Evolutionary conservation across 1,284 basidiomycete genomes (phyloP).

Genomic region (Cryptococcus maquisensis): DNA sequence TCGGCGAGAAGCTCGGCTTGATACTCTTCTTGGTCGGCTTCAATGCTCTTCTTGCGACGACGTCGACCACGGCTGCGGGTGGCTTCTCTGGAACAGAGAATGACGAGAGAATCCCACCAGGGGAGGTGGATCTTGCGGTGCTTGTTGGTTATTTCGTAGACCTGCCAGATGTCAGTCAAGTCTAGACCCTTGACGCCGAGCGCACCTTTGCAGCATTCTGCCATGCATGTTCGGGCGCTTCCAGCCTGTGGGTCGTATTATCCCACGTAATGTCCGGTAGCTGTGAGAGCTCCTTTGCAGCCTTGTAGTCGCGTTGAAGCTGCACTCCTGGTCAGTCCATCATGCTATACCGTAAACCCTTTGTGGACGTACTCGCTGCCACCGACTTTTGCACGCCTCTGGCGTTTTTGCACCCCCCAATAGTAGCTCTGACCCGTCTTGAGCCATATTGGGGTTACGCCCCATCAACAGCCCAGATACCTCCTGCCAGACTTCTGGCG

Average conservation of each 20-base stretch:
- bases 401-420: constrained; percentile 42
- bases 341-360: neutral
- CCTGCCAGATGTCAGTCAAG: neutral
- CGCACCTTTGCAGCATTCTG: constrained; percentile 29
- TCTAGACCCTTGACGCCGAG: neutral
- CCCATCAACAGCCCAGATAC: constrained; percentile 23
- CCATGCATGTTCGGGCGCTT: constrained; percentile 30
- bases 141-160: constrained; percentile 28
- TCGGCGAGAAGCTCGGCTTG: neutral
- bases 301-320: constrained; percentile 41
- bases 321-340: constrained; percentile 1
- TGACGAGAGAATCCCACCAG: constrained; percentile 28
- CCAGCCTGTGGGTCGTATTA: constrained; percentile 20
- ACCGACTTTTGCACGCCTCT: constrained; percentile 43
- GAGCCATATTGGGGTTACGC: constrained; percentile 2
- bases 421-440: neutral
- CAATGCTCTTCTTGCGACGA: neutral
- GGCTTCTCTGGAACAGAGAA: constrained; percentile 26
- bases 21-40: neutral
- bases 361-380: constrained; percentile 32
- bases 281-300: constrained; percentile 32
- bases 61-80: neutral
- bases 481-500: constrained; percentile 42
- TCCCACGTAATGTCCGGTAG: constrained; percentile 35
- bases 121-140: constrained; percentile 38